phyloP scores from a whole-genome alignment of 495 filamentous ascomycete species.

The Neurospora intermedia region DNA sequence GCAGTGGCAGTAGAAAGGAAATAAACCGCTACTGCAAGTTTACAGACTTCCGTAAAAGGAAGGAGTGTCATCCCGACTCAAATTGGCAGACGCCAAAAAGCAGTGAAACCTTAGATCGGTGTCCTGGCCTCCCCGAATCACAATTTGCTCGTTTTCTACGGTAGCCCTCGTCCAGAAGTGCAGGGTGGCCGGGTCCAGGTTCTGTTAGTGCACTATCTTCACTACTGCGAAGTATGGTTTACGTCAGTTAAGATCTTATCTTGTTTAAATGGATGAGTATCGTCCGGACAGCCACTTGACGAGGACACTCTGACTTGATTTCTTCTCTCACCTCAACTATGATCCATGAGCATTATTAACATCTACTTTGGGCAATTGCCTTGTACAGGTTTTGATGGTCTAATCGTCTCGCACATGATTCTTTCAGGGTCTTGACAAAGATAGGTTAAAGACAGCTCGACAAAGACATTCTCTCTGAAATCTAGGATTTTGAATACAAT shows the following conservation, averaged over 20 bases:
- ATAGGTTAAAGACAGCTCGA: not conserved
- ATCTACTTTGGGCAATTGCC: fast-evolving
- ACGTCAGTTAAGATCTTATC: not conserved
- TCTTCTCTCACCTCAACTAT: not conserved
- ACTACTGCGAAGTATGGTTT: not conserved
- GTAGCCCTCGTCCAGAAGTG: not conserved
- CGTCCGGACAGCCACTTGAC: not conserved
- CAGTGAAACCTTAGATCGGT: not conserved
- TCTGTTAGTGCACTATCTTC: not conserved
- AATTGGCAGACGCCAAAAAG: not conserved
- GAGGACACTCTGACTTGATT: not conserved
- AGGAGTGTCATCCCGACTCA: not conserved
- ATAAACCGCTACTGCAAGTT: not conserved
- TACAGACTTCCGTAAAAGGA: not conserved
- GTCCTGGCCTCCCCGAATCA: not conserved
- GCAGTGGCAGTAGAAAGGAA: not conserved
- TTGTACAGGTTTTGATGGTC: not conserved
- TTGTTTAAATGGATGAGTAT: not conserved
- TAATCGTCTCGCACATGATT: not conserved
- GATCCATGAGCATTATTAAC: too few relatives aligned
- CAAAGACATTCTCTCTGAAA: not conserved
- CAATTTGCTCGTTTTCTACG: not conserved
- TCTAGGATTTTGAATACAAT: not conserved
- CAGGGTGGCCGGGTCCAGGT: not conserved
- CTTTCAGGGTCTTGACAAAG: not conserved